phyloP scores from a whole-genome alignment of 176 grass and related monocot genomes.

The Cenchrus americanus region DNA sequence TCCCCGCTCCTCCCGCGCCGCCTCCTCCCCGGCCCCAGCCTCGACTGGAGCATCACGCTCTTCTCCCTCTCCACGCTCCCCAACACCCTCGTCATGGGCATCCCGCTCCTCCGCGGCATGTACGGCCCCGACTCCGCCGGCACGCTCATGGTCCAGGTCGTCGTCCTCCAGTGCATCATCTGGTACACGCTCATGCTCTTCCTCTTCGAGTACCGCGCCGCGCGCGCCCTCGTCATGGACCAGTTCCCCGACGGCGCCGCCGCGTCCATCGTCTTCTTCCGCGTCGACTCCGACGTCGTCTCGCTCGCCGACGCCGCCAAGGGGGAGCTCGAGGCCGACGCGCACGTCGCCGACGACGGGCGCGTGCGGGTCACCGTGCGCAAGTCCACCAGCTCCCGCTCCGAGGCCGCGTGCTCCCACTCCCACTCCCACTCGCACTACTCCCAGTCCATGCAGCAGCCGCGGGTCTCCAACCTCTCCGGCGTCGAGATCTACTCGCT shows the following conservation, averaged over 20 bases:
- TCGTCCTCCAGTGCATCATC: constrained; percentile 66
- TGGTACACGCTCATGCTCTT: constrained; percentile 87
- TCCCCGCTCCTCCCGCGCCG: no score
- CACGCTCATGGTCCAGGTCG: constrained; percentile 77
- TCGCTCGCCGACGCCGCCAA: constrained; percentile 58
- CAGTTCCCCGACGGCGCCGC: constrained; percentile 85
- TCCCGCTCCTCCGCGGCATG: constrained; percentile 38
- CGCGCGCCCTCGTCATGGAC: constrained; percentile 58
- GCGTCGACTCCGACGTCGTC: constrained; percentile 88
- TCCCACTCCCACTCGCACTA: constrained; percentile 50
- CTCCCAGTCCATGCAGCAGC: constrained; percentile 46
- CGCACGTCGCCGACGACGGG: constrained; percentile 53
- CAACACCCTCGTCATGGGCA: constrained; percentile 53
- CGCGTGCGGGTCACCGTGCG: constrained; percentile 68
- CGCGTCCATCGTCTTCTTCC: constrained; percentile 75
- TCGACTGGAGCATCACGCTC: constrained; percentile 52
- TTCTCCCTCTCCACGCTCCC: constrained; percentile 48
- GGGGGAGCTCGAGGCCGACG: constrained; percentile 61
- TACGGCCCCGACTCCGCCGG: constrained; percentile 12
- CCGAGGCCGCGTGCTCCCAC: constrained; percentile 61
- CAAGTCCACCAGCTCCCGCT: constrained; percentile 80
- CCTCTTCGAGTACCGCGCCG: constrained; percentile 82
- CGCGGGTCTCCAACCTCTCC: constrained; percentile 78
- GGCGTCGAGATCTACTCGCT: constrained; percentile 92
- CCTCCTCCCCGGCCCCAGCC: background rate